These are phyloP conservation scores for Colletotrichum orchidophilum DNA, from an alignment of 2,329 filamentous ascomycete genomes.

Conservation along the genomic window DNA sequence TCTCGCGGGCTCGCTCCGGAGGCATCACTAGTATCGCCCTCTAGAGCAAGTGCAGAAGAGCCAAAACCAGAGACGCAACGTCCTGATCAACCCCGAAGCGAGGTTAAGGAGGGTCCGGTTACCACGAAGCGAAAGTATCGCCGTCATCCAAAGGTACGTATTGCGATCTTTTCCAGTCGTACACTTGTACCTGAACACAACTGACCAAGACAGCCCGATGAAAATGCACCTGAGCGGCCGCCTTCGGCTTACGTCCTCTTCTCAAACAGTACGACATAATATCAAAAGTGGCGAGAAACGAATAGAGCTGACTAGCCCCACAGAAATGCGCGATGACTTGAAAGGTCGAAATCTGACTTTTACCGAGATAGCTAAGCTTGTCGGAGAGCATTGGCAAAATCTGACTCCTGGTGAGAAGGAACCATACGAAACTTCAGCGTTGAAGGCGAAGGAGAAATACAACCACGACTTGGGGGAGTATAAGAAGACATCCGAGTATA, in stretches of 20 bases:
- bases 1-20: constrained; percentile 70
- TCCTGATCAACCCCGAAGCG: constrained; percentile 57
- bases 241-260: constrained; percentile 88
- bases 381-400: constrained; percentile 84
- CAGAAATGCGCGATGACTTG: constrained; percentile 80
- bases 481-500: constrained; percentile 78
- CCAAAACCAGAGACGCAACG: constrained; percentile 63
- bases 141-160: constrained; percentile 76
- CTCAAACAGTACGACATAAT: constrained; percentile 74
- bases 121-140: constrained; percentile 78
- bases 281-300: background rate
- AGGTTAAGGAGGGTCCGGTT: constrained; percentile 45
- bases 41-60: constrained; percentile 62
- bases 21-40: constrained; percentile 58
- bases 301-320: background rate
- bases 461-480: constrained; percentile 77
- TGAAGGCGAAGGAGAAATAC: constrained; percentile 79
- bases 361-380: constrained; percentile 84
- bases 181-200: background rate
- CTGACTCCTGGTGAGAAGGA: constrained; percentile 74
- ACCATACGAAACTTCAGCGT: constrained; percentile 76
- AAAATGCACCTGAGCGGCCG: constrained; percentile 81
- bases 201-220: constrained; percentile 66
- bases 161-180: too few species aligned
- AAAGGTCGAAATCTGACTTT: constrained; percentile 82